Evolutionary conservation across 2,329 filamentous ascomycete species (phyloP), one percentile per base, ranked within the genome.

Genomic region (Pseudocercospora eumusae): DNA sequence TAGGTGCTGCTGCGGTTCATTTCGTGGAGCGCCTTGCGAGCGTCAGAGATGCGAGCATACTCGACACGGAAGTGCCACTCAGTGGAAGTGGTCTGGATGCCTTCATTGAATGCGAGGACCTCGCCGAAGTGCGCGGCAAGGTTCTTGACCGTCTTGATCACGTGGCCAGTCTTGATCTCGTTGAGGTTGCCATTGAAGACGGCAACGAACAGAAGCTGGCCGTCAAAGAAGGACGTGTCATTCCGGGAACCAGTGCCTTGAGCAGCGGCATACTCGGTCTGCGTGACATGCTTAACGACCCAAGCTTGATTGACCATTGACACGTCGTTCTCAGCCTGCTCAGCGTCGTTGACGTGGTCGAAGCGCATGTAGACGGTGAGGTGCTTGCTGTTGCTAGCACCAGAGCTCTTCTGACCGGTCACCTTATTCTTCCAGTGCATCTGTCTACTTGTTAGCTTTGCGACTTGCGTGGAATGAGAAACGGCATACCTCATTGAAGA

Each of bases 281-380:
- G 66, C 10, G 55, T 50, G 18, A 70, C 63, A 61, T 63, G 64
- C 2, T n/a, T 15, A 23, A 63, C 47, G 21, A 20, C 18, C 62
- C 56, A 66, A 2, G 57, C 57, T 4, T 50, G 18, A 6, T 67
- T 57, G 49, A 57, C 55, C 20, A 60, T 60, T 23, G 62, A 45
- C 18, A 70, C 57, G 7, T 65, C 36, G 13, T 62, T 28, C 23
- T 63, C 42, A 7, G 69, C 64, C 8, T 33, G 15, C 3, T 33
- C 63, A n/a, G 77, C 73, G 21, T 76, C 71, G 20, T 66, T 64
- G n/a, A 79, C 63, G 57, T 75, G 71, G 58, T 80, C 76, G 65
- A 79, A 79, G 56, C 70, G 71, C 49, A 78, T 50, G 60, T 59
- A 67, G 20, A 69, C 25, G 4, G 44, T 63, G 49, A 64, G 25